Conservation (phyloP, 768 basidiomycete genomes). For the Peribolospora kevripleyi region DNA sequence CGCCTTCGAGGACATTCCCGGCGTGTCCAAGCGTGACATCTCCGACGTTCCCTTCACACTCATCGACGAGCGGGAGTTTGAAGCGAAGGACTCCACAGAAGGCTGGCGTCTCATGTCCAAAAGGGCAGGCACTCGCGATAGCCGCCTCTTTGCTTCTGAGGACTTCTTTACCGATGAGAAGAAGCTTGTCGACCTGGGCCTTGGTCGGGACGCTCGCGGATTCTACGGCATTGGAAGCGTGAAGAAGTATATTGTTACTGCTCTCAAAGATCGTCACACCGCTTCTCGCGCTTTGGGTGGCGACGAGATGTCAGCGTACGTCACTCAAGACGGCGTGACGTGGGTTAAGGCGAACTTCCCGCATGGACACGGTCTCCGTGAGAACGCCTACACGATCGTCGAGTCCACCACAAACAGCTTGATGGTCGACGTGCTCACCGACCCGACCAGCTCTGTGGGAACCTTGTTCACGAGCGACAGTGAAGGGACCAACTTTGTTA, state of each 20-base stretch:
- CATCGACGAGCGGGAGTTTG: too few relatives aligned
- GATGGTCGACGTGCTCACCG: constrained; percentile 71
- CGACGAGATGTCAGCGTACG: constrained; percentile 64
- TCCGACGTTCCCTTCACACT: too few relatives aligned
- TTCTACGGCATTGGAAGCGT: constrained; percentile 85
- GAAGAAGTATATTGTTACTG: constrained; percentile 75
- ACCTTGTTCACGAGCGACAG: constrained; percentile 89
- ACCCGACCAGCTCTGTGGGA: constrained; percentile 35
- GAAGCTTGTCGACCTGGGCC: constrained; percentile 53
- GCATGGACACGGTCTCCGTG: constrained; percentile 40
- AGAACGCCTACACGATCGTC: constrained; percentile 89
- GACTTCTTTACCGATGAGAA: constrained; percentile 52
- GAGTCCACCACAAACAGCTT: constrained; percentile 83
- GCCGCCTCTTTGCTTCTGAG: constrained; percentile 50
- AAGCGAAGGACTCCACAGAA: constrained; percentile 19
- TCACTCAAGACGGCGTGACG: constrained; percentile 50
- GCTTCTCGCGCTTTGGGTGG: not conserved
- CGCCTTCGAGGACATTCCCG: constrained; percentile 38
- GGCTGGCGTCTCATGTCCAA: constrained; percentile 24
- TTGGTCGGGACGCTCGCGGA: constrained; percentile 60
- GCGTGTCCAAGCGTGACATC: constrained; percentile 1
- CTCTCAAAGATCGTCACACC: constrained; percentile 29
- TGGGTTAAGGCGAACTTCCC: constrained; percentile 89
- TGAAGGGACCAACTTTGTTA: constrained; percentile 76
- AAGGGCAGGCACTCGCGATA: constrained; percentile 29